Base-by-base conservation (phyloP, 768 basidiomycete genomes). In the Suillus subluteus region DNA sequence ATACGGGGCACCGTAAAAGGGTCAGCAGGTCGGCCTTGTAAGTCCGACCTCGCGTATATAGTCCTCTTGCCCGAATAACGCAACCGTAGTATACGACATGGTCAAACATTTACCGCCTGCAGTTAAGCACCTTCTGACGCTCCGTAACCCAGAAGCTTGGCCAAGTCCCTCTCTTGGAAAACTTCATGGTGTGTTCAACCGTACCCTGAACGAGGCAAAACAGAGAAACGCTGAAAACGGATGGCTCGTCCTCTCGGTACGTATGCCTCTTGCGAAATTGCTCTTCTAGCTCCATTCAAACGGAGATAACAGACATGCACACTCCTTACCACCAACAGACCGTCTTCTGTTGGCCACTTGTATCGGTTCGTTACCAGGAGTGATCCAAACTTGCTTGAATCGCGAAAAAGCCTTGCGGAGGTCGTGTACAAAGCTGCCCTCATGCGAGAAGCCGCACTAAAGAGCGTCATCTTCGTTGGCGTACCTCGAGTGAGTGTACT, bases 361-460 rank as follows among this genome's bases (percentile, higher is more conserved):
- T 97, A 94, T 76, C 89, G 87, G 55, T 95, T 92, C 78, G 87
- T 87, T 61, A 88, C 90, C 15, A 82, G 87, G 67, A 77, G 80
- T 65, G 78, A 80, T 68, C 78, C 80, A 63, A 74, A 76, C 65
- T 77, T 80, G 68, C 76, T 76, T 54, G 73, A 70, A 66, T 79
- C 85, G 69, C 80, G 80, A 73, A 82, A 74, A 65, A 76, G 78
- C 67, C 68, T 88, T 63, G 76, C 83, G 67, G 86, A 84, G 67
- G 88, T 89, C 62, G 82, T 91, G 66, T 85, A 87, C 78, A 89
- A 84, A 75, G 92, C 92, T 68, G 91, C 93, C 69, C 76, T 94
- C 70, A 95, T 97, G 87, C 86, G 95, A 55, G 95, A 97, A 81
- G 87, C 92, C 38, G 92, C 92, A 38, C 74, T 97, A 76, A 97